Conservation (phyloP, 2,329 filamentous ascomycete genomes). For the Cercospora sojina region DNA sequence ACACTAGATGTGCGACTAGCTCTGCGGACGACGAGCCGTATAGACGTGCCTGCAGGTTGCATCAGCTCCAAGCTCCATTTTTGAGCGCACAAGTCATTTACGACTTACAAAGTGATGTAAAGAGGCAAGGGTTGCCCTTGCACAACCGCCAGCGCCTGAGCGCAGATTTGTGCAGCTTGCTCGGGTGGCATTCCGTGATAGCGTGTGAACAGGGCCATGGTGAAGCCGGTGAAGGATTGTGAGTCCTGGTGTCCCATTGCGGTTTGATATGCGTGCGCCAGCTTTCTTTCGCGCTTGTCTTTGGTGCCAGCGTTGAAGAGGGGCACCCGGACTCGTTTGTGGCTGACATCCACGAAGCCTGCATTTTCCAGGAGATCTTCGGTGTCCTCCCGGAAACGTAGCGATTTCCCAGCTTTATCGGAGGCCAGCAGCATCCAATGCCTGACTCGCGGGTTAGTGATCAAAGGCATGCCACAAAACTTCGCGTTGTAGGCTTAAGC, state of each 20-base stretch:
- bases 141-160: constrained; percentile 53
- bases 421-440: constrained; percentile 58
- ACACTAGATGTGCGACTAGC: constrained; percentile 12
- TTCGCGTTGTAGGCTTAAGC: background rate
- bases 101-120: constrained; percentile 74
- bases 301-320: constrained; percentile 58
- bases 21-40: constrained; percentile 47
- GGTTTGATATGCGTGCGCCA: constrained; percentile 82
- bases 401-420: constrained; percentile 60
- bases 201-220: constrained; percentile 56
- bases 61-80: constrained; percentile 15
- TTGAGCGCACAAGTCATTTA: background rate
- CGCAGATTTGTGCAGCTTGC: constrained; percentile 62
- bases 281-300: constrained; percentile 62
- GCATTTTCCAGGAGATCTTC: constrained; percentile 61
- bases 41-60: constrained; percentile 45
- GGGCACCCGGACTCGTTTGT: constrained; percentile 69
- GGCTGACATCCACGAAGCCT: constrained; percentile 73
- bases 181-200: constrained; percentile 59
- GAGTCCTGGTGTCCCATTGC: constrained; percentile 53
- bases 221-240: constrained; percentile 32
- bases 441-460: background rate
- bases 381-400: constrained; percentile 64
- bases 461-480: background rate
- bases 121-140: constrained; percentile 22